Evolutionary conservation across 2,329 filamentous ascomycete genomes (phyloP).

Genomic region (Fusarium gaditjirri): DNA sequence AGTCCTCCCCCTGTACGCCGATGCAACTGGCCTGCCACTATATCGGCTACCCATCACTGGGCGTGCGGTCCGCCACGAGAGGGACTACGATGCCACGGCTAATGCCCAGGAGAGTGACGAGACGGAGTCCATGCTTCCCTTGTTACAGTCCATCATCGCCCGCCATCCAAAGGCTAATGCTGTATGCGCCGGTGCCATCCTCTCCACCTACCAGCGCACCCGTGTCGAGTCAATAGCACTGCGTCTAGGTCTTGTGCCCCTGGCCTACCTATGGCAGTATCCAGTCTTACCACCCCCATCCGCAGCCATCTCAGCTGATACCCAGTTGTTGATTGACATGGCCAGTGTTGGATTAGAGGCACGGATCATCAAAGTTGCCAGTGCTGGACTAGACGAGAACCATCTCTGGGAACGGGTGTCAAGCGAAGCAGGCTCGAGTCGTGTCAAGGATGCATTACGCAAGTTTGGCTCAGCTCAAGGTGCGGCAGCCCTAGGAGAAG

Average conservation of each 20-base stretch:
- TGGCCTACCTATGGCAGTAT: slow-evolving; percentile 95
- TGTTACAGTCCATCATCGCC: slow-evolving; percentile 74
- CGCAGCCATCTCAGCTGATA: slow-evolving; percentile 52
- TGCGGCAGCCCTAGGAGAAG: slow-evolving; percentile 82
- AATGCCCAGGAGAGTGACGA: slow-evolving; percentile 69
- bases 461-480: slow-evolving; percentile 76
- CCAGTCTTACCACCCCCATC: slow-evolving; percentile 71
- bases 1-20: slow-evolving; percentile 84
- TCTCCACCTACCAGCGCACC: slow-evolving; percentile 95
- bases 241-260: slow-evolving; percentile 82
- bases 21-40: slow-evolving; percentile 82
- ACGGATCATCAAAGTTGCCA: slow-evolving; percentile 95
- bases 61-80: slow-evolving; percentile 73
- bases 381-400: slow-evolving; percentile 82
- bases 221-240: slow-evolving; percentile 91
- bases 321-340: slow-evolving; percentile 83
- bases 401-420: slow-evolving; percentile 87
- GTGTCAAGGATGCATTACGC: slow-evolving; percentile 64
- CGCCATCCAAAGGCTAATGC: slow-evolving; percentile 85
- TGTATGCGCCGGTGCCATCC: slow-evolving; percentile 88
- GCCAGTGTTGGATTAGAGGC: slow-evolving; percentile 79
- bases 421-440: slow-evolving; percentile 58
- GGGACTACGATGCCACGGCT: slow-evolving; percentile 69
- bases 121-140: slow-evolving; percentile 84
- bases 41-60: slow-evolving; percentile 84